Evolutionary conservation across 1,139 yeast genomes (phyloP), one percentile per base, ranked within the genome.

Genomic region (Blastobotrys elegans): DNA sequence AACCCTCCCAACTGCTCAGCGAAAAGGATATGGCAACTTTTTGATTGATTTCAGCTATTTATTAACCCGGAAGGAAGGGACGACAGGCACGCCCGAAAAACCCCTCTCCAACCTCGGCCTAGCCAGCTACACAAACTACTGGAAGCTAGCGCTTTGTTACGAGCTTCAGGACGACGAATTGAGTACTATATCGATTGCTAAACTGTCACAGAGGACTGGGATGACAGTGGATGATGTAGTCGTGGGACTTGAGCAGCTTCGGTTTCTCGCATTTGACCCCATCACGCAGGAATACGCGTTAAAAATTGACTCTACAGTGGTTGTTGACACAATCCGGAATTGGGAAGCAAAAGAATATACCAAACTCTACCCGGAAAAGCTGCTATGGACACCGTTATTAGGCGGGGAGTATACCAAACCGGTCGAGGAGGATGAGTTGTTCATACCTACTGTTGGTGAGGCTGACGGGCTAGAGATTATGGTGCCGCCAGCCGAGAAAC

Each of bases 51-150:
- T 92, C 64, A 87, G 96, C 47, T 92, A 92, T 62, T 69, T 90
- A 29, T 67, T 92, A 41, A 77, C 90, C 1, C 71, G 85, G 48
- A 73, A 78, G 49, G 97, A 92, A 62, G 80, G 79, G 56, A 82
- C 82, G 52, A 76, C 77, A 49, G 98, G 98, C 0, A 86, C 97
- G 0, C 98, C 98, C 0, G 98, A 92, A 58, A 90, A 90, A 60
- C 97, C 98, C 0, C 71, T 92, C 47, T 83, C 95, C 57, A 94
- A 85, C 56, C 70, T 90, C 48, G 98, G 98, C 0, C 69, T 89
- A 43, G 67, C 86, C 29, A 85, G 96, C 54, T 92, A 92, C 65
- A 72, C 95, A 54, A 85, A 82, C 57, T 92, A 85, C 64, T 92
- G 98, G 97, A 82, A 78, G 56, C 67, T 80, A 1, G 71, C 83